phyloP scores from a whole-genome alignment of 2,329 filamentous ascomycete genomes.

The Colletotrichum kahawae region DNA sequence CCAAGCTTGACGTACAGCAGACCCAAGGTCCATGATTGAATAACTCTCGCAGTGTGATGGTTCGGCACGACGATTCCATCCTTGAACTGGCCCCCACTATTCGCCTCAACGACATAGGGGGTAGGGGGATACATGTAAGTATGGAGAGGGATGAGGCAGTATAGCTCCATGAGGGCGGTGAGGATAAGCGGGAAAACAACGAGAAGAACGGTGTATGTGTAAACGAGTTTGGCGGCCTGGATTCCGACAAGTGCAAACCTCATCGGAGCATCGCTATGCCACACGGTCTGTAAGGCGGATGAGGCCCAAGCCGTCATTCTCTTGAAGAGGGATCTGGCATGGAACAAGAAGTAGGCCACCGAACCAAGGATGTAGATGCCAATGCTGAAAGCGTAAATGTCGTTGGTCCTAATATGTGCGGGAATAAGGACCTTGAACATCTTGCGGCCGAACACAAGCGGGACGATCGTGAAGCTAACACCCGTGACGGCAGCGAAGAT shows the following conservation, averaged over 20 bases:
- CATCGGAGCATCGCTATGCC: conserved; percentile 34
- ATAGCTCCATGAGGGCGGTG: conserved; percentile 83
- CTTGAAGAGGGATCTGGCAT: conserved; percentile 45
- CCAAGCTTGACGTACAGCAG: conserved; percentile 87
- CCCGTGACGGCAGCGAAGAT: conserved; percentile 89
- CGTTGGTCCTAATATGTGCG: conserved; percentile 77
- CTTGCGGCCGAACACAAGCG: conserved; percentile 79
- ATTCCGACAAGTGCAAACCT: conserved; percentile 31
- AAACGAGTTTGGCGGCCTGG: conserved; percentile 59
- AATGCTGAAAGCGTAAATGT: conserved; percentile 94
- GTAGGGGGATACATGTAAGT: conserved; percentile 67
- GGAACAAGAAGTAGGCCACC: conserved; percentile 64
- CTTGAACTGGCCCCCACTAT: conserved; percentile 27
- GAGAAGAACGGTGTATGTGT: conserved; percentile 76
- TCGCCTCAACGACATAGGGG: conserved; percentile 18
- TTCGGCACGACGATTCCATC: conserved; percentile 22
- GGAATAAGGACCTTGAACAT: conserved; percentile 79
- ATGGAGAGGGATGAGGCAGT: conserved; percentile 85
- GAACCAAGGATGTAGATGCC: conserved; percentile 83
- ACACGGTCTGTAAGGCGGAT: conserved; percentile 27
- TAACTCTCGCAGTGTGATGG: conserved; percentile 78
- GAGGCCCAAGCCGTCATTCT: conserved; percentile 36
- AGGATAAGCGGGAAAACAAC: conserved; percentile 83
- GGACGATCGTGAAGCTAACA: conserved; percentile 83
- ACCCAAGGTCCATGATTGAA: conserved; percentile 94